phyloP scores from a whole-genome alignment of 805 yeast genomes.

The Grigorovia yakushimaensis region DNA sequence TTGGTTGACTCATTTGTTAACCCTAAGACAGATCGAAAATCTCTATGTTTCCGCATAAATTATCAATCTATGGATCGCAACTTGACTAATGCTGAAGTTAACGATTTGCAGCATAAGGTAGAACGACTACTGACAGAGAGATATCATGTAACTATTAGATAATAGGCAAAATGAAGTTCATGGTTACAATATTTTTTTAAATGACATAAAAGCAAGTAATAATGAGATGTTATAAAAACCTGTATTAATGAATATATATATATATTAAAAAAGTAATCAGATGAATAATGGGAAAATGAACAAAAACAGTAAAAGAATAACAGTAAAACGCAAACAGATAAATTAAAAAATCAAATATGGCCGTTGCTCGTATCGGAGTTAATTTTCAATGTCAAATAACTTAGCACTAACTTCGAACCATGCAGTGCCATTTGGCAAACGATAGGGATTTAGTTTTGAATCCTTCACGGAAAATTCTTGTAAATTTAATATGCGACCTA shows the following conservation, averaged over 20 bases:
- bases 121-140: conserved; percentile 43
- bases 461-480: conserved; percentile 43
- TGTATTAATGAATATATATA: background rate
- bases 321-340: background rate
- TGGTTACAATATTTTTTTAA: too few species aligned
- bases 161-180: background rate
- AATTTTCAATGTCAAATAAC: conserved; percentile 1
- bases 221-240: too few species aligned
- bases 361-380: too few species aligned
- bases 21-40: conserved; percentile 66
- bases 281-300: too few species aligned
- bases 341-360: background rate
- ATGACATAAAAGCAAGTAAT: too few species aligned
- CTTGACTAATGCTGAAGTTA: conserved; percentile 77
- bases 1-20: conserved; percentile 75
- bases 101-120: conserved; percentile 57
- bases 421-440: conserved; percentile 46
- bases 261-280: background rate
- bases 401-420: conserved; percentile 59
- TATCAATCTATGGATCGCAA: conserved; percentile 95
- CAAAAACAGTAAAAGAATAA: background rate
- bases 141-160: conserved; percentile 51
- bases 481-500: conserved; percentile 57
- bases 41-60: conserved; percentile 82
- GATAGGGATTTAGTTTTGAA: conserved; percentile 49